These are phyloP conservation scores for Metschnikowia santaceciliae DNA, from an alignment of 805 yeast genomes.

Conservation along the genomic window DNA sequence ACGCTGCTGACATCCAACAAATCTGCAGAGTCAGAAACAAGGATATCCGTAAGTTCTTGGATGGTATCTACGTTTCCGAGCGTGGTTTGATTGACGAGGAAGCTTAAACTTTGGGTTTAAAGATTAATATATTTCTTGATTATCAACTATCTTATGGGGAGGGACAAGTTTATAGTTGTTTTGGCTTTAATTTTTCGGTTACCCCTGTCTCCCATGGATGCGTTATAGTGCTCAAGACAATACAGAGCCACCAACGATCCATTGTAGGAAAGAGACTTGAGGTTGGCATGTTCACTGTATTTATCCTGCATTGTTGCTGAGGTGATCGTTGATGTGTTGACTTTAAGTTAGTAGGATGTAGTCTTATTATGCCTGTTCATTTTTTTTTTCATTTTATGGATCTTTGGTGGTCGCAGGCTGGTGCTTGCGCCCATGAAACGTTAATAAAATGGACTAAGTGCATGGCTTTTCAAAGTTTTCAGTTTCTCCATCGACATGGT, in stretches of 20 bases:
- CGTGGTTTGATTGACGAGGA: slow-evolving; percentile 84
- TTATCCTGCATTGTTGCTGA: slow-evolving; percentile 1
- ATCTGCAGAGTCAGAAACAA: slow-evolving; percentile 98
- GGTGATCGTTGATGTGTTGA: background rate
- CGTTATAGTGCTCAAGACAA: slow-evolving; percentile 39
- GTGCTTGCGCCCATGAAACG: slow-evolving; percentile 1
- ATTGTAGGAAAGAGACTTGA: slow-evolving; percentile 19
- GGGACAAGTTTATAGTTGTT: slow-evolving; percentile 18
- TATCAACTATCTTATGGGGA: slow-evolving; percentile 18
- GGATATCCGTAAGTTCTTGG: slow-evolving; percentile 99
- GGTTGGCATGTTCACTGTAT: slow-evolving; percentile 2
- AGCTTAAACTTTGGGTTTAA: slow-evolving; percentile 10
- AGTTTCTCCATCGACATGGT: no score
- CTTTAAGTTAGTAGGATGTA: background rate
- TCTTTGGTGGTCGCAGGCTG: slow-evolving; percentile 2
- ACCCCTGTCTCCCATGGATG: slow-evolving; percentile 27
- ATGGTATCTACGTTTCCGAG: slow-evolving; percentile 99
- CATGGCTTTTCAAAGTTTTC: background rate
- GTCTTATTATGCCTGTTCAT: no score
- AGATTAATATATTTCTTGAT: slow-evolving; percentile 24
- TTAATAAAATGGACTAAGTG: background rate
- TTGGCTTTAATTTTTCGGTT: slow-evolving; percentile 9
- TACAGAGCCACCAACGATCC: slow-evolving; percentile 48
- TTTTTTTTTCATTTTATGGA: background rate
- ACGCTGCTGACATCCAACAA: slow-evolving; percentile 98